Evolutionary conservation across 1,139 yeast genomes (phyloP).

Genomic region (Zhuliangozyma blackwelliae): DNA sequence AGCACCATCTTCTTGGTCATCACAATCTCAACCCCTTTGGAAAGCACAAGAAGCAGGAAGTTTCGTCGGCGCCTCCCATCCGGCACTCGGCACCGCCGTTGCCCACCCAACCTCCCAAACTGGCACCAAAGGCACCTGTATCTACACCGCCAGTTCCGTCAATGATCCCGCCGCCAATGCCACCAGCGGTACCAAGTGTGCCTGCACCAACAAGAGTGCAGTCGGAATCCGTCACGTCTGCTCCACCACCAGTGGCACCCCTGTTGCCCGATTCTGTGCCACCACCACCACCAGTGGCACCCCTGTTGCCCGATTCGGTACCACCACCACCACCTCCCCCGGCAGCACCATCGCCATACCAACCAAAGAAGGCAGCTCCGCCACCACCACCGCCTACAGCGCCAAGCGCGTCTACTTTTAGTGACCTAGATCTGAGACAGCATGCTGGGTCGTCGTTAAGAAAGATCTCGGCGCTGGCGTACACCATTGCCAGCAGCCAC

Average conservation of each 20-base stretch:
- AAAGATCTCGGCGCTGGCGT: slow-evolving; percentile 54
- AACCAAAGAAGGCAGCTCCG: slow-evolving; percentile 29
- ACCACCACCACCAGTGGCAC: slow-evolving; percentile 10
- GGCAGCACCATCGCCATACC: slow-evolving; percentile 12
- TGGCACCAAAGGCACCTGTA: too few relatives aligned
- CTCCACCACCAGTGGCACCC: slow-evolving; percentile 10
- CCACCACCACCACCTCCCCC: slow-evolving; percentile 10
- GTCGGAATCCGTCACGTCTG: too few relatives aligned
- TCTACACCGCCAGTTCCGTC: too few relatives aligned
- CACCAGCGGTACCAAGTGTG: too few relatives aligned
- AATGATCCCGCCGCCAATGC: too few relatives aligned
- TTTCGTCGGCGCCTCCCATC: slow-evolving; percentile 4
- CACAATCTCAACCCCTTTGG: not conserved
- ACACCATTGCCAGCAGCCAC: slow-evolving; percentile 37
- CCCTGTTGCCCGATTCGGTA: slow-evolving; percentile 7
- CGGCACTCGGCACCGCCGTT: not conserved
- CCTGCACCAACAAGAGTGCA: too few relatives aligned
- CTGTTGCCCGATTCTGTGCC: slow-evolving; percentile 6
- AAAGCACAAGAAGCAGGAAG: slow-evolving; percentile 2
- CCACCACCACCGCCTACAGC: slow-evolving; percentile 31
- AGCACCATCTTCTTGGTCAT: not conserved
- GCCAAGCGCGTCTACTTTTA: slow-evolving; percentile 6
- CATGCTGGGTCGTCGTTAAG: slow-evolving; percentile 47
- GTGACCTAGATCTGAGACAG: slow-evolving; percentile 40
- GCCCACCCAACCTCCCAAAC: not conserved